These are phyloP conservation scores for Zelopaecilomyces penicillatus DNA, from an alignment of 2,329 filamentous ascomycete genomes.

Conservation along the genomic window DNA sequence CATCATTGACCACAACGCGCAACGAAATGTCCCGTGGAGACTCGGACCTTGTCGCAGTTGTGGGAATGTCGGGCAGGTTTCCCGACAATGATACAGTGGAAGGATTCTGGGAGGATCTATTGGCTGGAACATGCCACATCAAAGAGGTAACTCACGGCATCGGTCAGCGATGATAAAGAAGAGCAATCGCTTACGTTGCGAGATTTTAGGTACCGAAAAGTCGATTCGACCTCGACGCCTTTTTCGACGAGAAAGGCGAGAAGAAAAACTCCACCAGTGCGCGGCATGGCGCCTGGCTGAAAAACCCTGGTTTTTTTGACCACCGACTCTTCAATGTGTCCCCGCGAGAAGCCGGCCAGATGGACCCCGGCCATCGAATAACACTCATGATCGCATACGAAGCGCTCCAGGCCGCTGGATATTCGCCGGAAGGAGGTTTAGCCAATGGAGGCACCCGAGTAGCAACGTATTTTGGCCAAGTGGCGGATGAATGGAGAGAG, in stretches of 20 bases:
- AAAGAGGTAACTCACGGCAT: not conserved
- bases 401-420: slow-evolving; percentile 65
- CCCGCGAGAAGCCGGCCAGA: slow-evolving; percentile 63
- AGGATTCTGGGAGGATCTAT: not conserved
- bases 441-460: slow-evolving; percentile 59
- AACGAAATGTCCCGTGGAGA: not conserved
- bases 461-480: slow-evolving; percentile 66
- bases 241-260: not conserved
- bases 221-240: not conserved
- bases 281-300: not conserved
- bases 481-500: slow-evolving; percentile 69
- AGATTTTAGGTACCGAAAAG: not conserved
- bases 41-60: not conserved
- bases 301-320: slow-evolving; percentile 45
- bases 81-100: not conserved
- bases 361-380: slow-evolving; percentile 66
- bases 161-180: not conserved
- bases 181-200: not conserved
- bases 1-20: no score
- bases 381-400: slow-evolving; percentile 66
- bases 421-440: slow-evolving; percentile 54
- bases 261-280: not conserved
- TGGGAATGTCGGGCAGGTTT: not conserved
- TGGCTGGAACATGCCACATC: not conserved
- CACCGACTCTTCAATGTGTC: slow-evolving; percentile 73